Evolutionary conservation across 2,329 filamentous ascomycete genomes (phyloP).

Genomic region (Xylaria sp.): DNA sequence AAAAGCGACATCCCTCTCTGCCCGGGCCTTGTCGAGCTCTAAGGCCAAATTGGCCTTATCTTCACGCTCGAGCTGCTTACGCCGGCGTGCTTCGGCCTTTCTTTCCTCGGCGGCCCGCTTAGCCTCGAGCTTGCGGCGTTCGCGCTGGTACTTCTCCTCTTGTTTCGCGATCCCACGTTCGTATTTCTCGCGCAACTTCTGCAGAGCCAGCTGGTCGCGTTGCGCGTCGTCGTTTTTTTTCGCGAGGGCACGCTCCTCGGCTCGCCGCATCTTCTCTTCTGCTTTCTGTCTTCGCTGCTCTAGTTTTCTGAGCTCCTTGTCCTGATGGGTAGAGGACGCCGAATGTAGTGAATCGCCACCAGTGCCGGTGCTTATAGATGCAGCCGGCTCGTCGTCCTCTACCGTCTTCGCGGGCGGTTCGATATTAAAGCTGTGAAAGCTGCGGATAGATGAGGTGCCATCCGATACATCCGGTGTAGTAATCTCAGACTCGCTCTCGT

Average conservation of each 20-base stretch:
- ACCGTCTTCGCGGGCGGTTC: slow-evolving; percentile 38
- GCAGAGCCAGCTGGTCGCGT: slow-evolving; percentile 55
- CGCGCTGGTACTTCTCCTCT: slow-evolving; percentile 72
- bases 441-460: slow-evolving; percentile 60
- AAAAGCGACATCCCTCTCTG: slow-evolving; percentile 64
- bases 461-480: slow-evolving; percentile 49
- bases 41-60: slow-evolving; percentile 60
- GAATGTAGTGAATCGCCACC: slow-evolving; percentile 51
- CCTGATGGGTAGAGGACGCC: slow-evolving; percentile 55
- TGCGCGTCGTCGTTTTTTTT: slow-evolving; percentile 60
- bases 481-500: slow-evolving; percentile 48
- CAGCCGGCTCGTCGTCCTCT: slow-evolving; percentile 40
- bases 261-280: slow-evolving; percentile 54
- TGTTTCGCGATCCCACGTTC: slow-evolving; percentile 72
- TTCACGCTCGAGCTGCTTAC: slow-evolving; percentile 65
- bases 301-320: slow-evolving; percentile 73
- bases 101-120: slow-evolving; percentile 70
- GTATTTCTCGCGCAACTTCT: slow-evolving; percentile 72
- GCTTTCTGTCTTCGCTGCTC: slow-evolving; percentile 62
- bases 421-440: slow-evolving; percentile 65
- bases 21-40: slow-evolving; percentile 63
- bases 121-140: slow-evolving; percentile 72
- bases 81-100: slow-evolving; percentile 64
- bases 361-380: slow-evolving; percentile 39
- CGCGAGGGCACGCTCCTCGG: slow-evolving; percentile 45